These are phyloP conservation scores for Chytriomyces sp. DNA, from an alignment of 192 early-diverging fungal genomes.

Conservation along the genomic window DNA sequence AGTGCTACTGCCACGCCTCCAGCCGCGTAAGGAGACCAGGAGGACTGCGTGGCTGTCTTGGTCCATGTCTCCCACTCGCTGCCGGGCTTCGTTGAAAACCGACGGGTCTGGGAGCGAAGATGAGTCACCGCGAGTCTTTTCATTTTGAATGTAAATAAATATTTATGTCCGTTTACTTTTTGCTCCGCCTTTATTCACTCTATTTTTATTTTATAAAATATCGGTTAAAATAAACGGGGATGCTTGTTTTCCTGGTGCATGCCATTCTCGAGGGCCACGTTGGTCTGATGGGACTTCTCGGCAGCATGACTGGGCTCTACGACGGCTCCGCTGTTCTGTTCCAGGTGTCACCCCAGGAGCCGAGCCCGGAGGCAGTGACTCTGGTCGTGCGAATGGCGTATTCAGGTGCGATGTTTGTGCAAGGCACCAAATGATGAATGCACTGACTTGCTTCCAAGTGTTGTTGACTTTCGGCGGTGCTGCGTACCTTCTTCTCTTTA, in stretches of 20 bases:
- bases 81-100: not conserved
- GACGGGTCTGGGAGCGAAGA: not conserved
- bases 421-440: not conserved
- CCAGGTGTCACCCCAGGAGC: too few species aligned
- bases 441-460: not conserved
- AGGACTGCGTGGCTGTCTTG: too few species aligned
- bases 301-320: not conserved
- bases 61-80: too few species aligned
- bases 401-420: not conserved
- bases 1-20: not conserved
- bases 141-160: too few species aligned
- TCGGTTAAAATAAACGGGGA: not conserved
- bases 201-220: not conserved
- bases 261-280: slow-evolving; percentile 11
- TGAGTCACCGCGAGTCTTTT: not conserved
- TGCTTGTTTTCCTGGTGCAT: slow-evolving; percentile 3
- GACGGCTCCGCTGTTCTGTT: slow-evolving; percentile 4
- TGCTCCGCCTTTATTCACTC: too few species aligned
- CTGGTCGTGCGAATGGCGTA: not conserved
- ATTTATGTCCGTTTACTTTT: too few species aligned
- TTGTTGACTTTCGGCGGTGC: not conserved
- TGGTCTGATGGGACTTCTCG: slow-evolving; percentile 15
- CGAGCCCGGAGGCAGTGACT: not conserved
- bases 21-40: not conserved
- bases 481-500: not conserved